Base-by-base conservation (phyloP, 305 asterid species). In the Salvia sclarea region DNA sequence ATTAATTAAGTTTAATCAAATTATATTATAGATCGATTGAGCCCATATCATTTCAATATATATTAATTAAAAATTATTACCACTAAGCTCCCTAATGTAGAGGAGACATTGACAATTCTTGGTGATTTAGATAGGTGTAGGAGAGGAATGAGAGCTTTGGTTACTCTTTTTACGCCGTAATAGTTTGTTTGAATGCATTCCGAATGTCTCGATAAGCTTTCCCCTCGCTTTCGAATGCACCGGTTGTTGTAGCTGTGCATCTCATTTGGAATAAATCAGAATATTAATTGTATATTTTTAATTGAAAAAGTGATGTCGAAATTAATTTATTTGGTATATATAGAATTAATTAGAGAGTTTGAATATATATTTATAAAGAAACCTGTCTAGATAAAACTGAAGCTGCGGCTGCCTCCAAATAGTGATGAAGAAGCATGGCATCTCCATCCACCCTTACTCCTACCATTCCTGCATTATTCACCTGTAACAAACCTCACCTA, bases 381-480 rank as follows among this genome's bases (percentile, higher is more conserved):
- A 73, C 82, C 77, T 70, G 8, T 45, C 35, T 62, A n/a, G 1
- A 48, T 6, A 10, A 74, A 4, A 0, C n/a, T n/a, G 72, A 45
- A 48, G 75, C 55, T 35, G 3, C 21, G 2, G 35, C 55, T 5
- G 33, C 55, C 24, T 65, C 50, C 1, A 79, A 5, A 0, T 25
- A 0, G 41, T 79, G 67, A 41, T 70, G 60, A 38, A 78, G 10
- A 22, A 70, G 11, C n/a, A 24, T 12, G 43, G 0, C 38, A 68
- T 79, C 83, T 49, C 80, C 83, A 0, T 75, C 75, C 57, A 71
- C 8, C 4, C 18, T 53, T 22, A 59, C 1, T 66, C 95, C 95
- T 61, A 10, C 1, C 14, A 77, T 6, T 9, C 88, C 91, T 8
- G 95, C 90, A 78, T 85, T 88, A 38, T 88, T 86, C 61, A 89